Percentiles rank a stretch among this genome's conserved stretches.
Conservation (phyloP, 495 filamentous ascomycete genomes). For the Aeminium ludgeri region DNA sequence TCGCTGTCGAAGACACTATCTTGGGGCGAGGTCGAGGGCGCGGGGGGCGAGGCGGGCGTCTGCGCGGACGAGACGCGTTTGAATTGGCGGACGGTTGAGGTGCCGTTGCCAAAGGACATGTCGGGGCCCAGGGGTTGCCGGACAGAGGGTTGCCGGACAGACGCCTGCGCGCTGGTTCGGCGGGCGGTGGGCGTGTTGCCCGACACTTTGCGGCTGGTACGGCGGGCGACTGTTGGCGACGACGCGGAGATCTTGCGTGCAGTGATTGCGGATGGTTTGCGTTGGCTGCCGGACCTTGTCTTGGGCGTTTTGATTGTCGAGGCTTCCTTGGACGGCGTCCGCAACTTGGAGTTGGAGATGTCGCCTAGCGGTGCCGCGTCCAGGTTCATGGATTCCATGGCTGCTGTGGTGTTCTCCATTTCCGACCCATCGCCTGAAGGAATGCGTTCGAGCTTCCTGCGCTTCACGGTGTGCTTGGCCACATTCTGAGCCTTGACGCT, state of each 20-base stretch:
- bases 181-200: slow-evolving; percentile 12
- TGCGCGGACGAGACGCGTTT: slow-evolving; percentile 59
- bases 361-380: slow-evolving; percentile 28
- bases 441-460: slow-evolving; percentile 30
- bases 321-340: slow-evolving; percentile 29
- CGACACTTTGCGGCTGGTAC: slow-evolving; percentile 22
- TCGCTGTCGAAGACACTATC: slow-evolving; percentile 17
- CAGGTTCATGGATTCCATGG: slow-evolving; percentile 41
- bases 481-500: slow-evolving; percentile 14
- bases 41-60: slow-evolving; percentile 22
- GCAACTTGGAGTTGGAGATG: slow-evolving; percentile 13
- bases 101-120: slow-evolving; percentile 77
- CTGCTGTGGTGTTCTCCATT: slow-evolving; percentile 10
- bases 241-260: slow-evolving; percentile 12
- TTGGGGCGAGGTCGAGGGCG: slow-evolving; percentile 20
- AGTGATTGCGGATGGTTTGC: slow-evolving; percentile 20
- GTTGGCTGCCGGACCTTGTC: slow-evolving; percentile 13
- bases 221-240: slow-evolving; percentile 24
- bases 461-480: slow-evolving; percentile 29
- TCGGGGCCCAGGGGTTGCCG: slow-evolving; percentile 70
- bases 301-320: slow-evolving; percentile 23
- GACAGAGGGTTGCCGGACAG: background rate
- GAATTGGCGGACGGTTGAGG: slow-evolving; percentile 78
- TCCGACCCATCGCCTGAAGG: slow-evolving; percentile 15
- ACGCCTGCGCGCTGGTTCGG: slow-evolving; percentile 5